Evolutionary conservation across 805 yeast species (phyloP), one percentile per base, ranked within the genome.

Genomic region (Tetrapisispora pingtungensis): DNA sequence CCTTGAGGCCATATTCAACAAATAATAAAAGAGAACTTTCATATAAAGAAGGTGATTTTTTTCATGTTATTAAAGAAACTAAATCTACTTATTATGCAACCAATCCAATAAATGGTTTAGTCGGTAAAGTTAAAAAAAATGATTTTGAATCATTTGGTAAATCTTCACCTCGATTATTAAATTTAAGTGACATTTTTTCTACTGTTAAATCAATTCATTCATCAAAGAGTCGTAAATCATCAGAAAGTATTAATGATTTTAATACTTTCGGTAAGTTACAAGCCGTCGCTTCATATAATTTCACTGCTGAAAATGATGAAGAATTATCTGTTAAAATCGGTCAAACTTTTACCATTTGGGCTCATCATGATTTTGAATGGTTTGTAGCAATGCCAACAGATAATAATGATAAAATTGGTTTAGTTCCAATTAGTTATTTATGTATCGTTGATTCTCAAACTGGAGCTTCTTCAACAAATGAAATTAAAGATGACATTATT

Each of bases 341-440:
- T 33, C 97, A 93, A 56, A 82, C 83, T 54, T 74, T 93, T 49
- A 83, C 88, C 24, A 78, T 93, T 12, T 90, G 96, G 65, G 99
- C 99, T 2, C 97, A 90, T 64, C 94, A 90, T 59, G 87, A 87
- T 44, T 83, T 72, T 50, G 99, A 93, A 67, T 93, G 99, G 98
- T 89, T 88, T 55, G 90, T 93, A 47, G 97, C 97, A 4, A 93
- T 93, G 61, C 96, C 96, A 12, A 84, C 93, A 32, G 93, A 89
- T 47, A 72, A 96, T 43, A 70, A 89, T 34, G 97, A 97, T 18
- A 97, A 97, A 1, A 97, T 97, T 0, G 98, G 98, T 0, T 71
- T 93, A 38, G 93, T 93, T 8, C 98, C 99, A 0, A 89, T 85
- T 5, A 76, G 84, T 18, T 93, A 84, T 57, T 90, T 93, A 22